phyloP scores from a whole-genome alignment of 75 land plant genomes.

The Sequoiadendron giganteum region DNA sequence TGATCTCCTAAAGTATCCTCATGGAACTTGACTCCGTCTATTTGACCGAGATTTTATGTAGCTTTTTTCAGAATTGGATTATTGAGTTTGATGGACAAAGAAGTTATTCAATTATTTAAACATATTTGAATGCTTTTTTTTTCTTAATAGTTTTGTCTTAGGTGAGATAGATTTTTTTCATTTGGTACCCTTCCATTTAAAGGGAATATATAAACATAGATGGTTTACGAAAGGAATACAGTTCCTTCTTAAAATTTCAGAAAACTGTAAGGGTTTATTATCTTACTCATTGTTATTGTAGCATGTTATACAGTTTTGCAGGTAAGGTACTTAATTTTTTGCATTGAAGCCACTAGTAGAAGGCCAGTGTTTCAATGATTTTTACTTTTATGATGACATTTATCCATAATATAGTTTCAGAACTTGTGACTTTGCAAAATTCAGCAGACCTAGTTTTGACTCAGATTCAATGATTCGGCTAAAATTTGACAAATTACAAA shows the following conservation, averaged over 20 bases:
- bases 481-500: too few relatives aligned
- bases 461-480: too few relatives aligned
- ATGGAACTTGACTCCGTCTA: not conserved
- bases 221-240: not conserved
- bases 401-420: not conserved
- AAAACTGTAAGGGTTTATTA: not conserved
- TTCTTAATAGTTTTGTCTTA: not conserved
- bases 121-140: not conserved
- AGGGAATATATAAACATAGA: not conserved
- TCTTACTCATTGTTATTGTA: not conserved
- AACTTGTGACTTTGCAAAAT: too few relatives aligned
- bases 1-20: not conserved
- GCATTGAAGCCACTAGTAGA: not conserved
- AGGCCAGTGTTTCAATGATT: not conserved
- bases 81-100: too few relatives aligned
- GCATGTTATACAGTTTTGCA: not conserved
- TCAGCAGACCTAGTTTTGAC: too few relatives aligned
- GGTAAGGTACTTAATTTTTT: not conserved
- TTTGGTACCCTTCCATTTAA: not conserved
- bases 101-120: too few relatives aligned
- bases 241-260: not conserved
- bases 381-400: not conserved
- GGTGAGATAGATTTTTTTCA: not conserved
- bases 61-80: not conserved
- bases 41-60: not conserved